Percentiles rank a stretch among this genome's conserved stretches.
Evolutionary conservation across 2,329 filamentous ascomycete species (phyloP).

Genomic region (Cordyceps cicadae): DNA sequence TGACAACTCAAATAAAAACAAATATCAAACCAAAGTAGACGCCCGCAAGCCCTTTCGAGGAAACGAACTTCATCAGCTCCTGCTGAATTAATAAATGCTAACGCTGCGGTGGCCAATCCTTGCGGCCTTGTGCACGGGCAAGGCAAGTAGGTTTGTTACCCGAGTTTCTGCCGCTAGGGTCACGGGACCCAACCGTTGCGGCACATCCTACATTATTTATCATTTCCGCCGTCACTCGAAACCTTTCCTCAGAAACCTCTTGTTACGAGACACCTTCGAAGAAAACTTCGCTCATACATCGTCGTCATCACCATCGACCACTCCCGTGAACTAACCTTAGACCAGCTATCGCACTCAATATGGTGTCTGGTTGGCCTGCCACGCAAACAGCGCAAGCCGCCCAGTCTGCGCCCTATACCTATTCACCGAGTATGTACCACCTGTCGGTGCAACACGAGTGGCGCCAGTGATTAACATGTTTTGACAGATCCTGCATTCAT

Average conservation of each 20-base stretch:
- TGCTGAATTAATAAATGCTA: not conserved
- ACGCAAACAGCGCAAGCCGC: constrained; percentile 34
- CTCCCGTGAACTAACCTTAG: constrained; percentile 13
- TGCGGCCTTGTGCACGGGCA: not conserved
- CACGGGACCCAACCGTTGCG: constrained; percentile 4
- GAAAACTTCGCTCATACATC: not conserved
- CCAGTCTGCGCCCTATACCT: constrained; percentile 29
- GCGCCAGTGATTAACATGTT: constrained; percentile 17
- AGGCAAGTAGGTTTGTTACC: not conserved
- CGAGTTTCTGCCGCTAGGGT: constrained; percentile 5
- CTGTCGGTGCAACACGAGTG: not conserved
- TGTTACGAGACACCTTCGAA: not conserved
- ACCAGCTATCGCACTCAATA: constrained; percentile 15
- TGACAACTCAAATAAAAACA: not conserved
- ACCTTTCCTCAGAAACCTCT: not conserved
- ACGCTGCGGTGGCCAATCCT: not conserved
- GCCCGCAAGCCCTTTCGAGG: not conserved
- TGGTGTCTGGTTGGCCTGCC: constrained; percentile 31
- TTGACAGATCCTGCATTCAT: constrained; percentile 47
- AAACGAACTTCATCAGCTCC: not conserved
- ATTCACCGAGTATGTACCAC: constrained; percentile 29
- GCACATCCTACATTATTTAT: not conserved
- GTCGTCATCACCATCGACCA: not conserved
- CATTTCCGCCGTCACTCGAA: not conserved
- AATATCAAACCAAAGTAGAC: not conserved